These are phyloP conservation scores for Pleurozium schreberi DNA, from an alignment of 225 moss, liverwort and hornwort genomes.

Conservation along the genomic window DNA sequence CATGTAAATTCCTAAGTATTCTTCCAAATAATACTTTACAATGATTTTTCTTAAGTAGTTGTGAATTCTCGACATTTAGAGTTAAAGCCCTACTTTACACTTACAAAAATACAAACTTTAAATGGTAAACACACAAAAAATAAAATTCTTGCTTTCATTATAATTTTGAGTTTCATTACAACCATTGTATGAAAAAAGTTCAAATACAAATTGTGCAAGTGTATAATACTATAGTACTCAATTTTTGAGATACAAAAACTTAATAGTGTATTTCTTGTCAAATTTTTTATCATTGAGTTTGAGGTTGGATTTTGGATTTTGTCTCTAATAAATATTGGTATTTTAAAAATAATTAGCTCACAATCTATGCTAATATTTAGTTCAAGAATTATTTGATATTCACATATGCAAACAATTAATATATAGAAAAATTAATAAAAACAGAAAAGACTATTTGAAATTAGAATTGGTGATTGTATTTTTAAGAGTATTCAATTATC, in stretches of 20 bases:
- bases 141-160: neutral
- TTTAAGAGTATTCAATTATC: neutral
- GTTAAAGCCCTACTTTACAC: accelerated
- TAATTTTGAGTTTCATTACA: neutral
- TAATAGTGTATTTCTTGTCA: too few relatives aligned
- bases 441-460: neutral
- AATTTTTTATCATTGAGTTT: neutral
- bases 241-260: neutral
- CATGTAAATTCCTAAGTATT: too few relatives aligned
- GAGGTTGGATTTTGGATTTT: neutral
- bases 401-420: neutral
- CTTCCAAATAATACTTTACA: too few relatives aligned
- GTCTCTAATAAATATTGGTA: neutral
- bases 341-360: neutral
- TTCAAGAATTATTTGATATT: neutral
- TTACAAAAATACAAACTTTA: neutral
- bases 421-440: neutral
- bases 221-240: too few relatives aligned
- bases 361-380: neutral
- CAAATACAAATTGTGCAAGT: too few relatives aligned
- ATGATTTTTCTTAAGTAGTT: too few relatives aligned
- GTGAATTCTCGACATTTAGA: too few relatives aligned
- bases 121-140: neutral
- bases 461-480: neutral
- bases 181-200: too few relatives aligned